Percentiles rank a stretch among this genome's conserved stretches.
These are phyloP conservation scores for Escallonia rubra DNA, from an alignment of 129 eudicot genomes.

Conservation along the genomic window DNA sequence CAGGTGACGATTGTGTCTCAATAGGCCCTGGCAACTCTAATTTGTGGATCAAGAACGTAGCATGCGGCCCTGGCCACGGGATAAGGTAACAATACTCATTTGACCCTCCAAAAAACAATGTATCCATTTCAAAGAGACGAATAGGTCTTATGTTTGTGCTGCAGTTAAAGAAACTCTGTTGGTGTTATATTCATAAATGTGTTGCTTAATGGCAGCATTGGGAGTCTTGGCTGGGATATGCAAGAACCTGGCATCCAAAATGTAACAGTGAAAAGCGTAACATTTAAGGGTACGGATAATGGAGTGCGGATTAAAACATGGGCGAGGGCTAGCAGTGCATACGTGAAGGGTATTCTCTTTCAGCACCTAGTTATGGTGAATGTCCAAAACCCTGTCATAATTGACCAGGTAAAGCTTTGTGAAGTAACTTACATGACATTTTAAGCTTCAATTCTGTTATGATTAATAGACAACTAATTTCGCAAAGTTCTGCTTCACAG, in stretches of 20 bases:
- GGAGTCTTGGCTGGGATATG: slow-evolving; percentile 13
- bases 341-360: slow-evolving; percentile 3
- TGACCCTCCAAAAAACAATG: too few species aligned
- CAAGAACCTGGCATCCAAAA: slow-evolving; percentile 12
- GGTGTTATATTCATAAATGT: too few species aligned
- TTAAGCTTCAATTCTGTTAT: too few species aligned
- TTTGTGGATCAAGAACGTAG: slow-evolving; percentile 8
- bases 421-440: too few species aligned
- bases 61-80: slow-evolving; percentile 24
- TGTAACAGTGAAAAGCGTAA: slow-evolving; percentile 6
- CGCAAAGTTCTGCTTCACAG: too few species aligned
- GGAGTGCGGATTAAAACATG: slow-evolving; percentile 17
- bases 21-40: slow-evolving; percentile 15
- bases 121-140: background rate
- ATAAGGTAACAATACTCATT: slow-evolving; percentile 4
- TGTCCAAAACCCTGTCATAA: slow-evolving; percentile 7
- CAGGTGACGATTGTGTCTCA: slow-evolving; percentile 20
- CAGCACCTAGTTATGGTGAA: slow-evolving; percentile 3
- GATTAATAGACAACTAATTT: too few species aligned
- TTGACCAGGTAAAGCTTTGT: slow-evolving; percentile 8
- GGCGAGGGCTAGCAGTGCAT: slow-evolving; percentile 8
- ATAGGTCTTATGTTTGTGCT: background rate
- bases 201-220: background rate
- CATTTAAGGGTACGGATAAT: background rate
- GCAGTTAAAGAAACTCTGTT: background rate